phyloP scores from a whole-genome alignment of 352 stramenopile species.

The Globisporangium solare region DNA sequence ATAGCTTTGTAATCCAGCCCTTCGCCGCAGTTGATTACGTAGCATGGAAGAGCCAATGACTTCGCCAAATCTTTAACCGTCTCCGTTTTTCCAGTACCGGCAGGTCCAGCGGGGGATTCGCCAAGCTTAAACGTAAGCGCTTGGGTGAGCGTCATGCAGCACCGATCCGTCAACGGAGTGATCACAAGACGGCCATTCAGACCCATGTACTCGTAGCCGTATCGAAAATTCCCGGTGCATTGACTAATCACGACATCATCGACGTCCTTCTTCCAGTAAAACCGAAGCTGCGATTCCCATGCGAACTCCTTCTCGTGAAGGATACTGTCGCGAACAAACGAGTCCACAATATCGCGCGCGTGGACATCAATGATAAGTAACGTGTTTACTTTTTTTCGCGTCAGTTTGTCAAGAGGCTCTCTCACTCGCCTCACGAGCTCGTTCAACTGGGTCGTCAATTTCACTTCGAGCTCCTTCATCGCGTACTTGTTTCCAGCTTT shows the following conservation, averaged over 20 bases:
- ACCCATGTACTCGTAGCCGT: conserved; percentile 94
- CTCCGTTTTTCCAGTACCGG: conserved; percentile 91
- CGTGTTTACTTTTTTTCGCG: conserved; percentile 92
- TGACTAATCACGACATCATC: conserved; percentile 89
- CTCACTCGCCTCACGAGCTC: conserved; percentile 89
- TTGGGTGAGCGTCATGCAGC: conserved; percentile 93
- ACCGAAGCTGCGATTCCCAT: conserved; percentile 87
- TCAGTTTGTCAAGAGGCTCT: conserved; percentile 78
- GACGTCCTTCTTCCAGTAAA: conserved; percentile 90
- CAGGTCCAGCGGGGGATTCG: conserved; percentile 84
- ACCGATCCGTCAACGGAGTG: conserved; percentile 90
- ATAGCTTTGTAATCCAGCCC: conserved; percentile 92
- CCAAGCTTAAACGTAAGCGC: conserved; percentile 91
- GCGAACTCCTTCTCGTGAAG: conserved; percentile 89
- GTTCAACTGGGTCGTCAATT: conserved; percentile 88
- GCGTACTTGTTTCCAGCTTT: conserved; percentile 90
- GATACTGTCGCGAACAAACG: conserved; percentile 88
- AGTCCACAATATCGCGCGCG: conserved; percentile 86
- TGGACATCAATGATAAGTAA: conserved; percentile 90
- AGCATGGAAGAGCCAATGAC: conserved; percentile 88
- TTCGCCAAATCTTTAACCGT: conserved; percentile 93
- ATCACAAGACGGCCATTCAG: conserved; percentile 91
- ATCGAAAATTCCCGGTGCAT: conserved; percentile 90
- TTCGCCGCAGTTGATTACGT: conserved; percentile 91
- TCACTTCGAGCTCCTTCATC: conserved; percentile 90